Percentiles rank a stretch among this genome's conserved stretches.
Conservation (phyloP, 805 yeast species). For the Yamadazyma takamatsuzukensis region DNA sequence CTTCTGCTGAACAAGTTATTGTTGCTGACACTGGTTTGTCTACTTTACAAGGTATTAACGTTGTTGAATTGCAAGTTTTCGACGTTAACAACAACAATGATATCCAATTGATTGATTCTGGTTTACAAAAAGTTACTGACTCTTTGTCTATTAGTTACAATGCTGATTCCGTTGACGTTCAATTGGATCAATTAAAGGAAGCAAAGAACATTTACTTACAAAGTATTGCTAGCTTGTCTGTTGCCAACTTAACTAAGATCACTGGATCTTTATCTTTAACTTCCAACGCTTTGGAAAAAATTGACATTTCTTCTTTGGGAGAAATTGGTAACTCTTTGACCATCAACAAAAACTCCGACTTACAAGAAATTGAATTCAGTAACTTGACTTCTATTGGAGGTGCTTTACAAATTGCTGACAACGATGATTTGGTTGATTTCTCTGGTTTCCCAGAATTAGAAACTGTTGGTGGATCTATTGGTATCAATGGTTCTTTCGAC, state of each 20-base stretch:
- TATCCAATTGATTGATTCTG: slow-evolving; percentile 68
- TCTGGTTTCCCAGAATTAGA: slow-evolving; percentile 71
- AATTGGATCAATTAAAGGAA: slow-evolving; percentile 68
- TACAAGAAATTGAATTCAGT: slow-evolving; percentile 66
- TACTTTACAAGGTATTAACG: slow-evolving; percentile 63
- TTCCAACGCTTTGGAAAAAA: slow-evolving; percentile 59
- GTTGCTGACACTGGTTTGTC: slow-evolving; percentile 73
- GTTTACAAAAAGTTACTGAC: slow-evolving; percentile 69
- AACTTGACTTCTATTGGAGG: slow-evolving; percentile 78
- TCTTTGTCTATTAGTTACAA: slow-evolving; percentile 79
- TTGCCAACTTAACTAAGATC: slow-evolving; percentile 63
- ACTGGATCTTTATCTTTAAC: slow-evolving; percentile 82
- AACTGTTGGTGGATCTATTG: slow-evolving; percentile 85
- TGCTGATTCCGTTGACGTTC: slow-evolving; percentile 69
- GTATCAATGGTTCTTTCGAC: slow-evolving; percentile 74
- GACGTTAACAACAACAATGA: slow-evolving; percentile 89
- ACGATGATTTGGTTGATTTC: slow-evolving; percentile 63
- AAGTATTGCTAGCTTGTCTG: slow-evolving; percentile 69
- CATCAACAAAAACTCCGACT: slow-evolving; percentile 67
- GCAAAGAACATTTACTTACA: slow-evolving; percentile 89
- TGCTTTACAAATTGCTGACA: slow-evolving; percentile 88
- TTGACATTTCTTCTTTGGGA: slow-evolving; percentile 53
- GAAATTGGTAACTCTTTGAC: slow-evolving; percentile 79
- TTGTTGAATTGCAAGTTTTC: slow-evolving; percentile 46
- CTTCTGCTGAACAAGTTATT: slow-evolving; percentile 65